A percentile compares a stretch with the other conserved stretches of the same genome.
These are phyloP conservation scores for Hydnomerulius pinastri DNA, from an alignment of 768 basidiomycete species.

Conservation along the genomic window DNA sequence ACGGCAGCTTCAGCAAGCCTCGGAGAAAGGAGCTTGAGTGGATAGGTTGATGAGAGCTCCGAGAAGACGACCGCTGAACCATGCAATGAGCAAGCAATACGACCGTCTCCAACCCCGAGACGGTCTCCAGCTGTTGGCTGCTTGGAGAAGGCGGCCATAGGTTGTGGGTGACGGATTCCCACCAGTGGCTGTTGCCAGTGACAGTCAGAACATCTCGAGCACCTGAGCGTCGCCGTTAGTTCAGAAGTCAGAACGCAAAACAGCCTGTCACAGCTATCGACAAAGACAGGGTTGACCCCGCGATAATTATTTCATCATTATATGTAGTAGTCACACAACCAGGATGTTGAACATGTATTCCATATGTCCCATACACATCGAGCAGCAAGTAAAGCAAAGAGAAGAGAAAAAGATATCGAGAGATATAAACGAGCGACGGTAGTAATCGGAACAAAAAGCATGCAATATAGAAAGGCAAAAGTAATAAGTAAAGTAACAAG, in stretches of 20 bases:
- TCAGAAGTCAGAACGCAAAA: too few species aligned
- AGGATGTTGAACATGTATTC: conserved; percentile 33
- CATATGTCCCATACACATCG: conserved; percentile 40
- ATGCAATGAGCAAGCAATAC: conserved; percentile 53
- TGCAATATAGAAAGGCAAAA: conserved; percentile 27
- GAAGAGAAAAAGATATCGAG: conserved; percentile 10
- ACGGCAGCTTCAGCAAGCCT: conserved; percentile 49
- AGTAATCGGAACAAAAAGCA: conserved; percentile 29
- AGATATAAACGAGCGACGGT: conserved; percentile 20
- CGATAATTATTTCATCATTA: conserved; percentile 21
- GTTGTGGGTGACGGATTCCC: conserved; percentile 1
- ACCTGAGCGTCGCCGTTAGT: too few species aligned
- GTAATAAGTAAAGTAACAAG: conserved; percentile 27
- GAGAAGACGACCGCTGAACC: conserved; percentile 64
- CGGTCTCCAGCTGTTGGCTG: conserved; percentile 2
- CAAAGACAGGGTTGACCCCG: background rate
- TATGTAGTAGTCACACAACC: conserved; percentile 13
- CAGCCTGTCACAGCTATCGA: background rate
- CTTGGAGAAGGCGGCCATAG: background rate
- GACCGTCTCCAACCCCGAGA: conserved; percentile 50
- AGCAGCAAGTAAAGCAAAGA: conserved; percentile 19
- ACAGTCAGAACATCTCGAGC: too few species aligned
- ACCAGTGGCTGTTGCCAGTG: too few species aligned
- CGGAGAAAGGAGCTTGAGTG: conserved; percentile 86
- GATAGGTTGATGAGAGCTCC: conserved; percentile 78